These are phyloP conservation scores for Ascoidea asiatica DNA, from an alignment of 805 yeast genomes.

Conservation along the genomic window DNA sequence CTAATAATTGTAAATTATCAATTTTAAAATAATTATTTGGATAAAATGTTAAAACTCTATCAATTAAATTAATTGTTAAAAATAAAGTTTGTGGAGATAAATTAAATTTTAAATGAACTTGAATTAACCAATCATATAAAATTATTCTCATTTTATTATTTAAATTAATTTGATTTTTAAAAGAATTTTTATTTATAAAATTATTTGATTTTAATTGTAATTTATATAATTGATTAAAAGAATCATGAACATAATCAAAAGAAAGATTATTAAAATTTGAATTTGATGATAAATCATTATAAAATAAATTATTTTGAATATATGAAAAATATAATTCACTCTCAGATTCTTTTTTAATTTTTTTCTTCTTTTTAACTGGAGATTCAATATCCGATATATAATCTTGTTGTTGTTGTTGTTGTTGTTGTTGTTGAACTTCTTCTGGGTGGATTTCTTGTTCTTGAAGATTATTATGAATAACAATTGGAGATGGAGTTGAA, in stretches of 20 bases:
- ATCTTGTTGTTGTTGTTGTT: neutral
- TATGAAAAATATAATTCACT: no score
- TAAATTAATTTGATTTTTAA: slow-evolving; percentile 75
- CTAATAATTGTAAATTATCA: slow-evolving; percentile 77
- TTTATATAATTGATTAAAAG: no score
- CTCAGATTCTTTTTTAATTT: neutral
- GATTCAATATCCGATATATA: neutral
- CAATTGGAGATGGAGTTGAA: neutral
- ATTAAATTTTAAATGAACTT: slow-evolving; percentile 80
- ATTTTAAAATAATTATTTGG: slow-evolving; percentile 61
- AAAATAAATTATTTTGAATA: neutral
- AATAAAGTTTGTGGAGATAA: slow-evolving; percentile 83
- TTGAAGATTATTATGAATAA: neutral
- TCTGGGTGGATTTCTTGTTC: neutral
- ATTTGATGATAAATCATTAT: neutral
- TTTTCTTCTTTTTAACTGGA: no score
- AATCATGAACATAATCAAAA: neutral
- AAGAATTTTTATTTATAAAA: slow-evolving; percentile 70
- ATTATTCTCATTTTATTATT: slow-evolving; percentile 87
- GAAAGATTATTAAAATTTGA: no score
- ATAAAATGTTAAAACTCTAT: slow-evolving; percentile 55
- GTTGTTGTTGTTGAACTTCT: neutral
- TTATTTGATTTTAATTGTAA: slow-evolving; percentile 47
- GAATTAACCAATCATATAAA: slow-evolving; percentile 88
- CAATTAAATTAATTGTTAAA: slow-evolving; percentile 79